Evolutionary conservation across 306 rosid genomes (phyloP).

Genomic region (Corylus americana): DNA sequence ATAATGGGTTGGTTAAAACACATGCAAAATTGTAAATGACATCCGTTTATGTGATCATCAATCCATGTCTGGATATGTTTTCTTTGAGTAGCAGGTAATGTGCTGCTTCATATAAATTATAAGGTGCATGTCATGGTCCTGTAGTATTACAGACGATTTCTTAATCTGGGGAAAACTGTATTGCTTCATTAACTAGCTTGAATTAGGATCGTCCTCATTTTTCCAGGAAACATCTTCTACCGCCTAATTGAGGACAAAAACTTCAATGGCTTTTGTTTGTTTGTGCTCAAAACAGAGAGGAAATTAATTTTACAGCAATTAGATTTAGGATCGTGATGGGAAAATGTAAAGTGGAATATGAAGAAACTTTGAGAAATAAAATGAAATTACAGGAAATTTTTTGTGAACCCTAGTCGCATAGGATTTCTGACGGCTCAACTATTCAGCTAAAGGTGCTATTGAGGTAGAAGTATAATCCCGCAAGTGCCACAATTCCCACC

Average conservation of each 20-base stretch:
- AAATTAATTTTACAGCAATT: background rate
- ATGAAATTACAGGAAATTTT: constrained; percentile 7
- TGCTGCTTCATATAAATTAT: background rate
- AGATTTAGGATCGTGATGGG: background rate
- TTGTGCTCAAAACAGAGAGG: background rate
- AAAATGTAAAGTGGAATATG: background rate
- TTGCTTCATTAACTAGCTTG: background rate
- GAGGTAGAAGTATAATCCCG: constrained; percentile 73
- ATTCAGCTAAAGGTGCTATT: constrained; percentile 44
- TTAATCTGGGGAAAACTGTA: background rate
- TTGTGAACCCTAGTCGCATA: background rate
- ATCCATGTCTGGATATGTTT: background rate
- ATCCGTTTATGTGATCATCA: background rate
- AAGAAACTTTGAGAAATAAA: background rate
- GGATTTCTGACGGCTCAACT: background rate
- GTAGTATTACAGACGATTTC: background rate
- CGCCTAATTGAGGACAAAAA: background rate
- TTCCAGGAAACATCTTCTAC: background rate
- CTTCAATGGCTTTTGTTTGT: background rate
- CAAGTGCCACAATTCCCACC: constrained; percentile 74
- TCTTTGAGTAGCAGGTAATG: background rate
- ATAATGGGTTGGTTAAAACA: background rate
- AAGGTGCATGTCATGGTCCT: background rate
- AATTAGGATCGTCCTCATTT: background rate
- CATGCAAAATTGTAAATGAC: background rate